Evolutionary conservation across 179 eudicot species (phyloP), one percentile per base, ranked within the genome.

Genomic region (Nepenthes alata): DNA sequence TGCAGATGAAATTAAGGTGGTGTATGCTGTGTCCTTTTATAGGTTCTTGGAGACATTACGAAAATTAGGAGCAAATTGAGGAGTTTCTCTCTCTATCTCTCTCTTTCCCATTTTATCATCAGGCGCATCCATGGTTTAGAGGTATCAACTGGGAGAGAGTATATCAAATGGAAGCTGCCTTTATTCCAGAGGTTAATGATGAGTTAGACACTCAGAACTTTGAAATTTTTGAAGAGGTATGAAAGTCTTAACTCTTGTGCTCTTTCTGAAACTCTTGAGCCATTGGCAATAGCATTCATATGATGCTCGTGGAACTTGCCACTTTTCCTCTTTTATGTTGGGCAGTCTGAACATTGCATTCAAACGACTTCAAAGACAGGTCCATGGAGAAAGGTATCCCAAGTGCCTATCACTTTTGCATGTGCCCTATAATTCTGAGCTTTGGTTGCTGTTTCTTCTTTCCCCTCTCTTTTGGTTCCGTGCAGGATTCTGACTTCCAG

Each of bases 121-220:
- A 87, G 95, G 86, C 78, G 55, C 95, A 87, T 72, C 80, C 85
- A 15, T 87, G 95, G 95, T 87, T 87, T 65, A 77, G 65, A 67
- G 95, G 83, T 53, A 61, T 74, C 39, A 82, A 85, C 45, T 87
- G 95, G 95, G 82, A 77, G 47, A 85, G 70, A 60, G 65, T 87
- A 57, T 87, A 87, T 76, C 88, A 82, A 69, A 78, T 75, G 80
- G 72, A 85, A 72, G 95, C 95, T 54, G 95, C 95, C 50, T 87
- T 85, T 75, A 82, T 85, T 74, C 95, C 95, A 35, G 91, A 82
- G 77, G 95, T 87, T 60, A 87, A 87, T 69, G 91, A 79, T 65
- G 95, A 87, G 76, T 68, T 87, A 71, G 95, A 87, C 72, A 87
- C 95, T 14, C 95, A 85, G 71, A 87, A 87, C 60, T 87, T 87